These are phyloP conservation scores for Violaceomyces palustris DNA, from an alignment of 1,284 basidiomycete species.

Conservation along the genomic window DNA sequence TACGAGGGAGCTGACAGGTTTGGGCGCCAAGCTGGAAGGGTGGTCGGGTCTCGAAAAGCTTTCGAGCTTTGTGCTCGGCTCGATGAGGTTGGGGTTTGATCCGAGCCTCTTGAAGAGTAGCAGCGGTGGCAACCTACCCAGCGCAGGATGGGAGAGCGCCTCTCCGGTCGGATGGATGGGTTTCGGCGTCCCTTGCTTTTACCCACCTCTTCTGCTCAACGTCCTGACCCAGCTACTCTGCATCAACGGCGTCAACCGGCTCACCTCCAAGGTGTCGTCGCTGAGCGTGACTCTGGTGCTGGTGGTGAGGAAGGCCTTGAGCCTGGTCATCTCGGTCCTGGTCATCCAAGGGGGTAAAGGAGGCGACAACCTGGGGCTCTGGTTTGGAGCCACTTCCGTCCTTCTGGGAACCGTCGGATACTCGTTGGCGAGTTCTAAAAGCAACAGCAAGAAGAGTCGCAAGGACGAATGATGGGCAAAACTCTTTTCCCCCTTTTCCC, in stretches of 20 bases:
- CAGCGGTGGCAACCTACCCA: too few species aligned
- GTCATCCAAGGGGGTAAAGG: constrained; percentile 54
- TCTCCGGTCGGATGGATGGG: constrained; percentile 34
- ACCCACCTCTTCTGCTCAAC: constrained; percentile 65
- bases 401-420: constrained; percentile 70
- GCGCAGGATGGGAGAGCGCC: too few species aligned
- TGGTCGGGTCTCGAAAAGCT: too few species aligned
- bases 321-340: constrained; percentile 69
- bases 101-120: too few species aligned
- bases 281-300: constrained; percentile 82
- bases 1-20: too few species aligned
- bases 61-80: too few species aligned
- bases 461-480: too few species aligned
- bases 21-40: constrained; percentile 1
- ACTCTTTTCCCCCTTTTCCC: too few species aligned
- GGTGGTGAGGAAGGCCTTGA: constrained; percentile 81
- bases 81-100: too few species aligned
- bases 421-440: too few species aligned
- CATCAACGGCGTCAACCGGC: constrained; percentile 80
- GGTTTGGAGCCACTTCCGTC: constrained; percentile 58
- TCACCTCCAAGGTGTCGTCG: constrained; percentile 68
- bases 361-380: constrained; percentile 23
- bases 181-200: constrained; percentile 61
- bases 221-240: constrained; percentile 81
- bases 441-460: too few species aligned